Base-by-base conservation (phyloP, 805 yeast species). In the Hanseniaspora valbyensis region DNA sequence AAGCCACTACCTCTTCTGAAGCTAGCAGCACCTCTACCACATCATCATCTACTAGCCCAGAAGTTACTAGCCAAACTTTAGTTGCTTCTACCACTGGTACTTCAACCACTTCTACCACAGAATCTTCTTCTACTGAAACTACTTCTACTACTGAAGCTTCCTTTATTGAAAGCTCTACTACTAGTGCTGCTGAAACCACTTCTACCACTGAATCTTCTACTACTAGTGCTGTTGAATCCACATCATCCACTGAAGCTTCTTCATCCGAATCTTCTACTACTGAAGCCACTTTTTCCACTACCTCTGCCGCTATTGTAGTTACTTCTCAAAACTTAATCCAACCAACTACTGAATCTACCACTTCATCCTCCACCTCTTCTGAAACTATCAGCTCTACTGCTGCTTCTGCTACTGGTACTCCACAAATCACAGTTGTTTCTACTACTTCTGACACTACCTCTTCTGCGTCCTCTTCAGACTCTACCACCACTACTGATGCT, bases 191-290 rank as follows among this genome's bases (percentile, higher is more conserved):
- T 29, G 41, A 45, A n/a, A 29, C 54, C 24, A 45, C 57, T 48
- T 28, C 54, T 24, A 28, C 56, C 7, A 38, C 58, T 29, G 50
- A 55, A 13, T 22, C 59, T 25, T 19, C 56, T 32, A 28, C 56
- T 44, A 29, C 58, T 12, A 41, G 50, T 2, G 33, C 62, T 25
- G 54, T 56, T 25, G 43, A 57, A n/a, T n/a, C n/a, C n/a, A n/a
- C n/a, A n/a, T 26, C 48, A 4, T 26, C 43, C 36, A 14, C 46
- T 2, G 44, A 36, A n/a, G 10, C 41, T 29, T 25, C 39, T 12
- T 16, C 44, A 22, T 21, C 42, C 16, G 14, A 19, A 10, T 18
- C 29, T 40, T 25, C 43, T 18, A 14, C 33, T 16, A 26, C 33
- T 40, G 10, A 28, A n/a, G 39, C n/a, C 12, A 30, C 32, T 34